Evolutionary conservation across 208 protist species (phyloP), one percentile per base, ranked within the genome.

Genomic region (Leptomonas seymouri): DNA sequence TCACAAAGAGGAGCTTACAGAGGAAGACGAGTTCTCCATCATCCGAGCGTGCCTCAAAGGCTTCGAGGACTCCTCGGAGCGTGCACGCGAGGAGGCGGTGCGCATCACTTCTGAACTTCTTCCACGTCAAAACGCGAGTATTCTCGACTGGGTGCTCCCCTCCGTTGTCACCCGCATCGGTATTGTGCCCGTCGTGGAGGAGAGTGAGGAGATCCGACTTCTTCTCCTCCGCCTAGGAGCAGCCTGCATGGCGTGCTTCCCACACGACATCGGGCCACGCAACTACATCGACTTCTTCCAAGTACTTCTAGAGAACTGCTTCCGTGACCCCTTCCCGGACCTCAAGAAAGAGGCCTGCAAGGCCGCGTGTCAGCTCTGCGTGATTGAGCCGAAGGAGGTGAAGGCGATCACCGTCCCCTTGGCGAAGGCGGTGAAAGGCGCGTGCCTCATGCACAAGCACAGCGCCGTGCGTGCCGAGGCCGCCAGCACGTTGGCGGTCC

Each of bases 221-320:
- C 81, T 84, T 16, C 76, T 95, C 8, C 78, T 97, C 28, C 62
- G 70, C 20, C 70, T 97, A 25, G 78, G 84, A 11, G 51, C 71
- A 0, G 61, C 74, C 20, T 97, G 92, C 81, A 87, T 97, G 76
- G 74, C 85, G n/a, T 70, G 46, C 25, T 97, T 94, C 68, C 92
- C 92, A 3, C 87, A 95, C 69, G 92, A 95, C 34, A 95, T 97
- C 46, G 89, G 84, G 31, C 83, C 87, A 21, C 79, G 90, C 20
- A 91, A 91, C 61, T 97, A 89, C 73, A 93, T 95, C 65, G 89
- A 95, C 77, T 97, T 93, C 62, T 95, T 93, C 54, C 80, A 90
- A 50, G 89, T 93, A 14, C 85, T 97, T 4, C 71, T 97, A 14
- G 84, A 93, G 59, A 93, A 93, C 48, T 95, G 90, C 74, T 81